These are phyloP conservation scores for Cercospora sp. DNA, from an alignment of 2,329 filamentous ascomycete species.

Conservation along the genomic window DNA sequence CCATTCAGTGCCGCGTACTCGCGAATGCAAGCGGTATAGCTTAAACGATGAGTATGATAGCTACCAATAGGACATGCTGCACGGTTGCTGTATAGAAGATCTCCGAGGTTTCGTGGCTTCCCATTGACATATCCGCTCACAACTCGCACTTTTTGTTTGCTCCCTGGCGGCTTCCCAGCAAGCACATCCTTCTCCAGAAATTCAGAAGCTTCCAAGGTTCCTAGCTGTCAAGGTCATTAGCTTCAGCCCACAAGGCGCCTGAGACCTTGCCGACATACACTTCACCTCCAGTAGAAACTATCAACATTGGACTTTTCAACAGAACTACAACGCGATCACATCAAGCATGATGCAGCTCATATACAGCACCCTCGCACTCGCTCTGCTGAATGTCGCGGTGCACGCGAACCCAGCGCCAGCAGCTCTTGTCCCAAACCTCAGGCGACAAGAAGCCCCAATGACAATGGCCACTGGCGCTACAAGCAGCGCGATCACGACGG, in stretches of 20 bases:
- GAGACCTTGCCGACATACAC: too few relatives aligned
- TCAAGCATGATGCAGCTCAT: slow-evolving; percentile 18
- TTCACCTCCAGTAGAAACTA: neutral
- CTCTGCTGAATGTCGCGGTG: slow-evolving; percentile 11
- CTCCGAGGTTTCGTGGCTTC: neutral
- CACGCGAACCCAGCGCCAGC: slow-evolving; percentile 16
- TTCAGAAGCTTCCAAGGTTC: too few relatives aligned
- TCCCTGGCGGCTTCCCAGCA: neutral
- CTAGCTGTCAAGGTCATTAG: too few relatives aligned
- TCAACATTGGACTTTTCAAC: neutral
- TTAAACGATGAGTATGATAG: neutral
- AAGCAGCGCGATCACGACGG: neutral
- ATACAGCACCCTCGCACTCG: slow-evolving; percentile 10
- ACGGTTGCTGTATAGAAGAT: neutral
- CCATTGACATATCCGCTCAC: neutral
- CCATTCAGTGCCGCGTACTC: neutral
- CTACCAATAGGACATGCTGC: neutral
- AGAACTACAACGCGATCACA: neutral
- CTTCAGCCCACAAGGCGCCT: too few relatives aligned
- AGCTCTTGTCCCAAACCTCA: neutral
- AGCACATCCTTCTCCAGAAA: neutral
- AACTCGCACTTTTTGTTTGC: neutral
- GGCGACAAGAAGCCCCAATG: slow-evolving; percentile 9
- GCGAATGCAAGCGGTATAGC: neutral
- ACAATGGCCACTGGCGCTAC: neutral